A percentile compares a stretch with the other conserved stretches of the same genome.
phyloP scores from a whole-genome alignment of 2,329 filamentous ascomycete species.

The Beauveria asiatica region DNA sequence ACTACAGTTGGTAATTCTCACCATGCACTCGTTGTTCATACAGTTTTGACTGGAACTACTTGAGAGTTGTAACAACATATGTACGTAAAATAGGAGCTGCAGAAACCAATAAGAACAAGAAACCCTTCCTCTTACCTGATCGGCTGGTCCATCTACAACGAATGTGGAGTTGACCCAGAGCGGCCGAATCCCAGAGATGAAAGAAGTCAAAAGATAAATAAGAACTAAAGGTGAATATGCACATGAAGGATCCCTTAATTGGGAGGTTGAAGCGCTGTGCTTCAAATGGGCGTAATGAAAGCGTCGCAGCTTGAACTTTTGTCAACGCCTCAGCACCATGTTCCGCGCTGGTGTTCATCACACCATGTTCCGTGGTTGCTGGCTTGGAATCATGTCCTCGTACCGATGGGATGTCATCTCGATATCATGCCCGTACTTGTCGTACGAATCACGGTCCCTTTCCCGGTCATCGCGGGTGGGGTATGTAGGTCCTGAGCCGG shows the following conservation, averaged over 20 bases:
- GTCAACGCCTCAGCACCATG: neutral
- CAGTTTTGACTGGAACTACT: neutral
- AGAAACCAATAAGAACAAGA: neutral
- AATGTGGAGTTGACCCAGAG: neutral
- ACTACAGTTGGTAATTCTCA: slow-evolving; percentile 71
- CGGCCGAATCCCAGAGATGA: neutral
- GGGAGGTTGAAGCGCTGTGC: neutral
- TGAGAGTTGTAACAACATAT: slow-evolving; percentile 17
- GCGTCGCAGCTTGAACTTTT: neutral
- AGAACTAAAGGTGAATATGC: neutral
- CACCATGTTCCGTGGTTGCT: slow-evolving; percentile 38
- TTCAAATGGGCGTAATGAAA: neutral
- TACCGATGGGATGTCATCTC: slow-evolving; percentile 46
- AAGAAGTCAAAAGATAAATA: neutral
- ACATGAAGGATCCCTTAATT: neutral
- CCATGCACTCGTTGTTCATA: slow-evolving; percentile 13
- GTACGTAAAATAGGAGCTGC: slow-evolving; percentile 23
- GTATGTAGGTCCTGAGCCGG: slow-evolving; percentile 33
- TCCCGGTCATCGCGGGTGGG: slow-evolving; percentile 23
- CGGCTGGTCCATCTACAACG: slow-evolving; percentile 13
- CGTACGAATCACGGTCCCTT: slow-evolving; percentile 19
- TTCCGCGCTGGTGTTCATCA: slow-evolving; percentile 12
- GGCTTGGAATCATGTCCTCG: slow-evolving; percentile 48
- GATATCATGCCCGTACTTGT: slow-evolving; percentile 33
- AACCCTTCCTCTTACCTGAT: neutral